Evolutionary conservation across 176 grass and related monocot species (phyloP).

Genomic region (bread wheat (Triticum aestivum)): DNA sequence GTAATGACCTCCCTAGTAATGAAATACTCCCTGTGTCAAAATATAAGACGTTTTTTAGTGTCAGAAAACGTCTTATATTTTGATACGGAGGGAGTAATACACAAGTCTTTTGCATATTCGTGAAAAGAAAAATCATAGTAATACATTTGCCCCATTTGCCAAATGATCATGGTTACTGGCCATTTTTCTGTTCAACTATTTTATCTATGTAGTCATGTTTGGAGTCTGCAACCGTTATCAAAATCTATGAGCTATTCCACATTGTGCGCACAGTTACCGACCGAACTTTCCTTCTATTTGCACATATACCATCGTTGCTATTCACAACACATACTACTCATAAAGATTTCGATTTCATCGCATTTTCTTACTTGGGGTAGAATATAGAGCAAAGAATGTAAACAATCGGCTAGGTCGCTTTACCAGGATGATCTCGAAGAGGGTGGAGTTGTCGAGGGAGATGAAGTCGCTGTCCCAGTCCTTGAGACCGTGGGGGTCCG

Average conservation of each 20-base stretch:
- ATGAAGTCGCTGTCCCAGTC: constrained; percentile 60
- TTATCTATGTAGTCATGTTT: background rate
- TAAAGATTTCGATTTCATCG: no score
- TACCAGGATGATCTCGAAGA: constrained; percentile 72
- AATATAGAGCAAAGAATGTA: background rate
- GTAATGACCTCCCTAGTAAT: no score
- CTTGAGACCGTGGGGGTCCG: constrained; percentile 49
- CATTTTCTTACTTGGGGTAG: background rate
- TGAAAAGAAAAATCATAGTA: no score
- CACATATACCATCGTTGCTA: background rate
- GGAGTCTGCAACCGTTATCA: background rate
- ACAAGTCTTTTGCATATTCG: no score
- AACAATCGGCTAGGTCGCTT: background rate
- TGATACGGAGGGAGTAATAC: no score
- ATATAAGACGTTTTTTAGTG: no score
- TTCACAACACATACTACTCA: background rate
- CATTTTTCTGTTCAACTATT: background rate
- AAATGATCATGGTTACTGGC: background rate
- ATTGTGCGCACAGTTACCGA: background rate
- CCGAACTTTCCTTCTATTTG: background rate
- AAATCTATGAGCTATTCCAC: background rate
- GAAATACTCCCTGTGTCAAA: no score
- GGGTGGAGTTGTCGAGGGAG: constrained; percentile 48
- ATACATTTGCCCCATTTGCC: no score
- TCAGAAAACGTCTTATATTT: no score